phyloP scores from a whole-genome alignment of 306 rosid genomes.

The Lotus japonicus region DNA sequence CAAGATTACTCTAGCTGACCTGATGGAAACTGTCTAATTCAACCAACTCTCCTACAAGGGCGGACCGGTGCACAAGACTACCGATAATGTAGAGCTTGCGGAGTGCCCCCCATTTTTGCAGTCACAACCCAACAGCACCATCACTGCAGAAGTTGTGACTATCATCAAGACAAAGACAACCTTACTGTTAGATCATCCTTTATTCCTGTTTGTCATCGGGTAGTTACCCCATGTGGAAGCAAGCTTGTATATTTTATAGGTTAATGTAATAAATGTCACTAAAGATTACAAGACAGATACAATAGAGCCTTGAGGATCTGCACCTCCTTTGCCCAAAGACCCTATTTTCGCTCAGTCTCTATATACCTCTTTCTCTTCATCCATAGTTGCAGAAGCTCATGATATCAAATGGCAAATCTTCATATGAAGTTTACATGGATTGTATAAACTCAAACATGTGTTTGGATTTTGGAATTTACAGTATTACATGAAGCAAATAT shows the following conservation, averaged over 20 bases:
- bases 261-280: not conserved
- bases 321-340: too few species aligned
- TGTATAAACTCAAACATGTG: not conserved
- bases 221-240: not conserved
- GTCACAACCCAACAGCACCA: not conserved
- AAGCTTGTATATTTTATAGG: not conserved
- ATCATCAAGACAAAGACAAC: not conserved
- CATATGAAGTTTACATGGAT: not conserved
- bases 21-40: constrained; percentile 38
- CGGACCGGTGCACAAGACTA: not conserved
- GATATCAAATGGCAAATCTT: constrained; percentile 1
- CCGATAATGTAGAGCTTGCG: not conserved
- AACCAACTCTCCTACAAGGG: not conserved
- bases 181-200: not conserved
- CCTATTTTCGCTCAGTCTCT: too few species aligned
- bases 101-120: not conserved
- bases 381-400: not conserved
- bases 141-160: not conserved
- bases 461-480: not conserved
- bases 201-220: not conserved
- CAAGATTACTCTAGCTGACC: constrained; percentile 56
- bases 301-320: too few species aligned
- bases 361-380: not conserved
- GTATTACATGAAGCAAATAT: not conserved
- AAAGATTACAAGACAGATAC: not conserved